Evolutionary conservation across 2,329 filamentous ascomycete genomes (phyloP).

Genomic region (Trichoderma sp.): DNA sequence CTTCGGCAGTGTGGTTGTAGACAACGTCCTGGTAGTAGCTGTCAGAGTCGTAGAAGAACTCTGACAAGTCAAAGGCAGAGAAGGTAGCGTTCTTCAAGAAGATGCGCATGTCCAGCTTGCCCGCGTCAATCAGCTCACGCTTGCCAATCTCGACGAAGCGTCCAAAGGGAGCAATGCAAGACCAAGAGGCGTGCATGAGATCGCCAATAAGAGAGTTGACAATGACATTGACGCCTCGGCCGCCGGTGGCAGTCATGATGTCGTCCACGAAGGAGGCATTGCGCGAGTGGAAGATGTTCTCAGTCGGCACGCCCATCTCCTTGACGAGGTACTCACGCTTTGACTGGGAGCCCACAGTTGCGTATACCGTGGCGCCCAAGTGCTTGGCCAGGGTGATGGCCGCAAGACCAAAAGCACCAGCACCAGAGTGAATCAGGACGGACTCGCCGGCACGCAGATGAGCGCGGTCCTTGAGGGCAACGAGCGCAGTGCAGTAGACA

Average conservation of each 20-base stretch:
- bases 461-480: conserved; percentile 31
- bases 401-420: conserved; percentile 29
- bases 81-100: conserved; percentile 21
- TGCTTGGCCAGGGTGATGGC: conserved; percentile 27
- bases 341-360: conserved; percentile 33
- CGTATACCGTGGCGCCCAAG: conserved; percentile 33
- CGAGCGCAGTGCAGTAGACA: conserved; percentile 18
- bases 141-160: conserved; percentile 22
- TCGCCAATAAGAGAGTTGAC: conserved; percentile 35
- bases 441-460: conserved; percentile 30
- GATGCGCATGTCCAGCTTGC: conserved; percentile 9
- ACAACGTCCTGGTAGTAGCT: conserved; percentile 1
- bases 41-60: conserved; percentile 12
- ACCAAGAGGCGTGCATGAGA: background rate
- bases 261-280: conserved; percentile 31
- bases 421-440: conserved; percentile 31
- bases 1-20: conserved; percentile 12
- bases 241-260: conserved; percentile 29
- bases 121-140: conserved; percentile 9
- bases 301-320: conserved; percentile 32
- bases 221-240: conserved; percentile 34
- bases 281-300: conserved; percentile 36
- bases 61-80: conserved; percentile 28
- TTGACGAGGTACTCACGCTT: conserved; percentile 34
- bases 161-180: conserved; percentile 16